Base-by-base conservation (phyloP, 306 rosid genomes). In the Sophora flavescens region DNA sequence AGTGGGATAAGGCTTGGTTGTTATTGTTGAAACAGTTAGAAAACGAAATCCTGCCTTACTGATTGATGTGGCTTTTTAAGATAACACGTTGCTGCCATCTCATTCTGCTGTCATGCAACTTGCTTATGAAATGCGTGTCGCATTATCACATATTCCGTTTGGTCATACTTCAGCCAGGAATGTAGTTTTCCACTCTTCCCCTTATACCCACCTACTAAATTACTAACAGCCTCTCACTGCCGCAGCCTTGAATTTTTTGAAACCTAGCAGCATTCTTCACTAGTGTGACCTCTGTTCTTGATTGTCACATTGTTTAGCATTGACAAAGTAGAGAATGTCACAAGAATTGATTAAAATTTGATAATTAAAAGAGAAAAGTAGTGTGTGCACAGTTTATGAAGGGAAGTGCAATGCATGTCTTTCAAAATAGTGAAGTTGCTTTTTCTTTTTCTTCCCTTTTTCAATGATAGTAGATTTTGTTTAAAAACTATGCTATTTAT, bases 271-370 rank as follows among this genome's bases (percentile, higher is more conserved):
- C 45, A 51, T 50, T 58, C 48, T 17, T 50, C 74, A 8, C 17
- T 50, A 13, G 17, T 59, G 42, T 72, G 76, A 69, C 52, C 22
- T 41, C 59, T 39, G 41, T 69, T 54, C 36, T 66, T 65, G 77
- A 65, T 64, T 63, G 11, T 16, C 33, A 47, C 41, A 57, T 47
- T 68, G 52, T 68, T 48, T 38, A 38, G 32, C 32, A 16, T 54
- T 54, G 61, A 51, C 48, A 62, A 28, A 63, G 60, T 16, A 28
- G 47, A 63, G 17, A 45, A 63, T 63, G 35, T 63, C 42, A 32
- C 6, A 30, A 53, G 41, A 52, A 8, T 44, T 38, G 48, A 28
- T 60, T 38, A 13, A 16, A 13, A 32, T 30, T 52, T 16, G 76
- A 26, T n/a, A 14, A 41, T 7, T 17, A 28, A 26, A 30, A 26